Conservation (phyloP, 305 asterid genomes). For the Andrographis paniculata region DNA sequence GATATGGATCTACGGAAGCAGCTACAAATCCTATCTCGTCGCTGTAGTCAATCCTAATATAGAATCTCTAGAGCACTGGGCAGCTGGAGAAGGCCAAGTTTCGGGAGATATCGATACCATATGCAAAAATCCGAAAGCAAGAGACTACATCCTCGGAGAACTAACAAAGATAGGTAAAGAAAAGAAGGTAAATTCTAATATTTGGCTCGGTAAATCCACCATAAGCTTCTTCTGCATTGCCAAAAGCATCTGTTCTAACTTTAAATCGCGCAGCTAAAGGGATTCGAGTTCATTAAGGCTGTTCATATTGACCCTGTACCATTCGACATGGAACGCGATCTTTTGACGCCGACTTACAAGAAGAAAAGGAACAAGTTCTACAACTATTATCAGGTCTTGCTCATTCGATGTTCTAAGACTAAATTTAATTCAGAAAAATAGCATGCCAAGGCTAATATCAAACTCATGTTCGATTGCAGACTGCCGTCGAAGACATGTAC, state of each 20-base stretch:
- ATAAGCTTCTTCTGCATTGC: not conserved
- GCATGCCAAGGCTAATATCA: slow-evolving; percentile 12
- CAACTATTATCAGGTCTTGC: slow-evolving; percentile 61
- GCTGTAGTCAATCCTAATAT: slow-evolving; percentile 75
- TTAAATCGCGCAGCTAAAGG: slow-evolving; percentile 47
- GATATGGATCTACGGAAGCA: slow-evolving; percentile 85
- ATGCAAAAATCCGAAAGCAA: slow-evolving; percentile 48
- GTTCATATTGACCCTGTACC: slow-evolving; percentile 58
- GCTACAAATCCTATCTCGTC: slow-evolving; percentile 72
- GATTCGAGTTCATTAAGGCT: slow-evolving; percentile 69
- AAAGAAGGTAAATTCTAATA: slow-evolving; percentile 43
- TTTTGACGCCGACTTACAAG: slow-evolving; percentile 70
- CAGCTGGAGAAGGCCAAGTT: slow-evolving; percentile 34
- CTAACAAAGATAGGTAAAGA: slow-evolving; percentile 53
- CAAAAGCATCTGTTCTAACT: not conserved
- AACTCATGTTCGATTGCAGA: slow-evolving; percentile 34
- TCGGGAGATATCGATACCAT: slow-evolving; percentile 36
- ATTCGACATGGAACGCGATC: slow-evolving; percentile 83
- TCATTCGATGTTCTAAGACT: slow-evolving; percentile 6
- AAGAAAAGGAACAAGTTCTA: slow-evolving; percentile 60
- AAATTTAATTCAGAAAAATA: slow-evolving; percentile 1
- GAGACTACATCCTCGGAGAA: slow-evolving; percentile 41
- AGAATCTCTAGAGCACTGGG: slow-evolving; percentile 51
- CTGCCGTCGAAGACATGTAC: slow-evolving; percentile 48
- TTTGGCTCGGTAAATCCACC: not conserved